Conservation (phyloP, 1,284 basidiomycete species). For the Naganishia sp. region DNA sequence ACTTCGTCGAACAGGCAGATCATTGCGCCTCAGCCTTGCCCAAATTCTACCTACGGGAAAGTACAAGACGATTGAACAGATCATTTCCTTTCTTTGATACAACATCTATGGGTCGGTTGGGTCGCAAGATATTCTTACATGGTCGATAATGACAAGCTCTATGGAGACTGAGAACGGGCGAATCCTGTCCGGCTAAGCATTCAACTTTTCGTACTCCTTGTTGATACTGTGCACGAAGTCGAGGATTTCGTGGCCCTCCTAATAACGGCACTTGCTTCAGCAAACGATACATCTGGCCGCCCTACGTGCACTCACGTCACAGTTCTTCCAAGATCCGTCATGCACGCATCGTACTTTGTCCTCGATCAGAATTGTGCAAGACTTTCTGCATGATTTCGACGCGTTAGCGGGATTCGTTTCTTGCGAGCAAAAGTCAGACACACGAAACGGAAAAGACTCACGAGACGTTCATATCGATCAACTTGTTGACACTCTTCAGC, state of each 20-base stretch:
- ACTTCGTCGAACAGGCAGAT: no score
- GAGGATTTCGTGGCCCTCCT: slow-evolving; percentile 71
- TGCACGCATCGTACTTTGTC: slow-evolving; percentile 68
- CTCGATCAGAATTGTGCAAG: slow-evolving; percentile 79
- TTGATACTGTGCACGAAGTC: slow-evolving; percentile 81
- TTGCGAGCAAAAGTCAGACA: no score
- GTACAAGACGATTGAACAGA: no score
- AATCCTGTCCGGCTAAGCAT: neutral
- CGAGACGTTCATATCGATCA: slow-evolving; percentile 61
- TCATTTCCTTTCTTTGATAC: no score
- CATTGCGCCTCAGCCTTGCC: no score
- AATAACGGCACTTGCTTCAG: slow-evolving; percentile 13
- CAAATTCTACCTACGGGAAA: no score
- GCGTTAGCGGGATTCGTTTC: neutral
- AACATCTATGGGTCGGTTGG: no score
- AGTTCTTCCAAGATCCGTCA: slow-evolving; percentile 76
- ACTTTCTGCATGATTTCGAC: slow-evolving; percentile 61
- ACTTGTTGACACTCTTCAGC: slow-evolving; percentile 61
- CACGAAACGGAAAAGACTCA: slow-evolving; percentile 41
- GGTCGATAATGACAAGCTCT: no score
- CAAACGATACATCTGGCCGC: no score
- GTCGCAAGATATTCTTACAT: no score
- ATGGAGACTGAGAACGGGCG: no score
- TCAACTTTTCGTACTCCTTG: slow-evolving; percentile 59
- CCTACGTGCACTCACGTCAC: slow-evolving; percentile 65